Base-by-base conservation (phyloP, 2,329 filamentous ascomycete species). In the Chrysoporthe cubensis region DNA sequence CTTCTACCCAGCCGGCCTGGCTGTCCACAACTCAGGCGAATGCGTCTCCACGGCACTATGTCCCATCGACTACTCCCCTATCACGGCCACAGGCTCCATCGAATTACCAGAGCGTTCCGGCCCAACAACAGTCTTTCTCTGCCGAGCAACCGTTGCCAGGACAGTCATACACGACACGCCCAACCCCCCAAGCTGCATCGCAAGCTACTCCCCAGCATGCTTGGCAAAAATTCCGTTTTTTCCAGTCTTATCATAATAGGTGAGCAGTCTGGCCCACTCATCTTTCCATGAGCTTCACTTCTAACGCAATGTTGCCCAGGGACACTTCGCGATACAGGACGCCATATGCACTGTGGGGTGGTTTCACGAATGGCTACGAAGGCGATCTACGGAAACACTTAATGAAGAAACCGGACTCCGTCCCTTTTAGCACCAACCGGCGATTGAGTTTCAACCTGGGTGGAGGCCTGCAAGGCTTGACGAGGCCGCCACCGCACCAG, bases 301-400 rank as follows among this genome's bases (percentile, higher is more conserved):
- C 64, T 69, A 48, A 66, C 56, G 76, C 61, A 9, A 9, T 59
- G 14, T 37, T n/a, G 4, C 46, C 2, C 69, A 87, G 85, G 77
- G 84, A 87, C 68, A 79, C 84, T 6, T 80, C 82, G 8, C 84
- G 84, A 65, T 89, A 90, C 68, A 82, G 85, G 62, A 88, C 86
- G 4, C 88, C 88, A 1, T 90, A 90, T 73, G 82, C 84, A 18
- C 79, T 81, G 1, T 82, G 79, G 77, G 84, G 85, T 34, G 87
- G 87, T 0, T 89, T 89, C 71, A 87, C 84, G 44, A 89, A 89
- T 69, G 86, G 86, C 4, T 88, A 88, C 66, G 85, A 88, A 74
- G 85, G 84, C 26, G 84, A 83, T 60, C 69, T 83, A 21, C 78
- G 80, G 61, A 80, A 81, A 21, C 82, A 85, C 67, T 69, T 85